Percentiles rank a stretch among this genome's conserved stretches.
Evolutionary conservation across 1,284 basidiomycete genomes (phyloP).

Genomic region (Ceratobasidium sp.): DNA sequence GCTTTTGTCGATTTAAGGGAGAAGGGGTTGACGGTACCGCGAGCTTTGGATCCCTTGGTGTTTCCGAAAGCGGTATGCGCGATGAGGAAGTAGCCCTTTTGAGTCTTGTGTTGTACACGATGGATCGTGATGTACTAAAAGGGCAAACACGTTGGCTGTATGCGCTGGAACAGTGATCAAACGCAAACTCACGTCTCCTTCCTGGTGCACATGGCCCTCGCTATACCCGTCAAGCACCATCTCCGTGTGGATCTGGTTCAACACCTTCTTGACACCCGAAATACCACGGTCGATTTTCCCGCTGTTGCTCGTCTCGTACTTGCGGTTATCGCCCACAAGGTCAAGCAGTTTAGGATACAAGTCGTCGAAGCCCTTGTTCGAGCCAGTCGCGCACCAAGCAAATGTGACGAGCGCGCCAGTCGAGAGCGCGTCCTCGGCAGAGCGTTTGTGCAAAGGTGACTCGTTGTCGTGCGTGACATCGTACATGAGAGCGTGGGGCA

Average conservation of each 20-base stretch:
- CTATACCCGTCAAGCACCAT: slow-evolving; percentile 82
- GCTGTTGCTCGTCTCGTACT: slow-evolving; percentile 68
- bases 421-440: slow-evolving; percentile 90
- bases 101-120: slow-evolving; percentile 86
- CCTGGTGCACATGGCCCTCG: slow-evolving; percentile 94
- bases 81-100: slow-evolving; percentile 88
- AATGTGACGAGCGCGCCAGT: slow-evolving; percentile 89
- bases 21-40: slow-evolving; percentile 82
- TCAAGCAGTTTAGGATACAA: slow-evolving; percentile 91
- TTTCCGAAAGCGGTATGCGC: slow-evolving; percentile 82
- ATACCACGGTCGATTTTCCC: slow-evolving; percentile 70
- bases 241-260: slow-evolving; percentile 88
- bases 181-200: slow-evolving; percentile 79
- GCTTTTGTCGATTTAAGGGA: slow-evolving; percentile 80
- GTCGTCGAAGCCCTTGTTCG: slow-evolving; percentile 95
- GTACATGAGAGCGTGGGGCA: slow-evolving; percentile 89
- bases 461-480: slow-evolving; percentile 97
- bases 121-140: slow-evolving; percentile 87
- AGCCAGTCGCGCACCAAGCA: slow-evolving; percentile 83
- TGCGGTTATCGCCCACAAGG: slow-evolving; percentile 80
- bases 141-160: slow-evolving; percentile 6
- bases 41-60: slow-evolving; percentile 73
- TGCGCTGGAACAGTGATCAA: neutral
- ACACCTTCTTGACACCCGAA: slow-evolving; percentile 76
- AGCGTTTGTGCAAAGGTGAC: slow-evolving; percentile 83